Percentiles rank a stretch among this genome's conserved stretches.
These are phyloP conservation scores for Coprinellus micaceus DNA, from an alignment of 768 basidiomycete species.

Conservation along the genomic window DNA sequence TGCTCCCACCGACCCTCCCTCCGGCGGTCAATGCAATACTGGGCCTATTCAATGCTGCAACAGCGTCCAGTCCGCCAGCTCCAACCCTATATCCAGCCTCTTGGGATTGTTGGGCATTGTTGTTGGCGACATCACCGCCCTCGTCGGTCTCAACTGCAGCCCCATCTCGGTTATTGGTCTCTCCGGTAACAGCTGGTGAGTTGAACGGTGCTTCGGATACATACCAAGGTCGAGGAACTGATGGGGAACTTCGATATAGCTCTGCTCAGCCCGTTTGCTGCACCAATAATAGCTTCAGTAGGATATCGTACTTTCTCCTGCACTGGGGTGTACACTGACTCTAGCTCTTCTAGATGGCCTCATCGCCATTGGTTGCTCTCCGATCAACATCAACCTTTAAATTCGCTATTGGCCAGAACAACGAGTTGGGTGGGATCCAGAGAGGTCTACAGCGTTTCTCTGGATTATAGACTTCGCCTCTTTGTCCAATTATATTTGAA, in stretches of 20 bases:
- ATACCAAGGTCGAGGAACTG: background rate
- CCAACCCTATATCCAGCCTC: slow-evolving; percentile 2
- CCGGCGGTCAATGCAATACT: slow-evolving; percentile 23
- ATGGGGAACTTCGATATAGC: slow-evolving; percentile 9
- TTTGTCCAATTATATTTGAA: too few species aligned
- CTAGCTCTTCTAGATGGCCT: too few species aligned
- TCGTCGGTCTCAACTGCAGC: slow-evolving; percentile 15
- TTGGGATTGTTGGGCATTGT: slow-evolving; percentile 17
- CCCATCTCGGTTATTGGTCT: slow-evolving; percentile 17
- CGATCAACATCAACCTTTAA: slow-evolving; percentile 33
- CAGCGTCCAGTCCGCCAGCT: slow-evolving; percentile 6
- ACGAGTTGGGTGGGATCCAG: too few species aligned
- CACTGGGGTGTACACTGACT: too few species aligned
- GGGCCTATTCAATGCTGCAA: slow-evolving; percentile 27
- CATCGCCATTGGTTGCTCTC: slow-evolving; percentile 34
- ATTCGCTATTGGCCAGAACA: too few species aligned
- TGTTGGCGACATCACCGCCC: slow-evolving; percentile 9
- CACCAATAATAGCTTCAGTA: slow-evolving; percentile 27
- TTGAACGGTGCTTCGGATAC: slow-evolving; percentile 14
- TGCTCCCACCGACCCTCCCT: background rate
- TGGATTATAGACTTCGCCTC: too few species aligned
- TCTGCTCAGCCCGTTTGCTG: slow-evolving; percentile 30
- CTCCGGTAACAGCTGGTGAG: slow-evolving; percentile 27
- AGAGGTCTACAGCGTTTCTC: too few species aligned
- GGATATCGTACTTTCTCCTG: too few species aligned